Conservation (phyloP, 2,329 filamentous ascomycete species). For the Dactylellina parvicollis region DNA sequence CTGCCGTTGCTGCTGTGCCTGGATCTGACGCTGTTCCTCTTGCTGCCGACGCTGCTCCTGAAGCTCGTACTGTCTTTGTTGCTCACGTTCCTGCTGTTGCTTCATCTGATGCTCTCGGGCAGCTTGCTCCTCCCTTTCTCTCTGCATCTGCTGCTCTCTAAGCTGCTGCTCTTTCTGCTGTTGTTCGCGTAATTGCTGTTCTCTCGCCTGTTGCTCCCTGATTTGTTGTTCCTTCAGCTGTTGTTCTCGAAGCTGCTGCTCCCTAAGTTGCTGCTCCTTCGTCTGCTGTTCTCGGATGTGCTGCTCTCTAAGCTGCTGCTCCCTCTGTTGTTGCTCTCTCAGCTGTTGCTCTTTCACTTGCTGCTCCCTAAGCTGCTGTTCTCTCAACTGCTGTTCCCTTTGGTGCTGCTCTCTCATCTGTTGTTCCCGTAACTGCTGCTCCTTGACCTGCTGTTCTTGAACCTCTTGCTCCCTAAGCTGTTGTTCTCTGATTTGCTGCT, state of each 20-base stretch:
- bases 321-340: conserved; percentile 28
- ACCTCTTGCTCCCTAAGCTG: conserved; percentile 26
- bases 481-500: conserved; percentile 32
- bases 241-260: conserved; percentile 35
- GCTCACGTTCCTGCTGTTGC: conserved; percentile 47
- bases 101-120: conserved; percentile 41
- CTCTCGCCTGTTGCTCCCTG: conserved; percentile 27
- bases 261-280: conserved; percentile 27
- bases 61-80: conserved; percentile 51
- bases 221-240: conserved; percentile 24
- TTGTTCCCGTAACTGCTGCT: conserved; percentile 37
- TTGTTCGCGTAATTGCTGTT: conserved; percentile 31
- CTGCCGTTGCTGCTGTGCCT: conserved; percentile 42
- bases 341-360: conserved; percentile 37
- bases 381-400: conserved; percentile 33
- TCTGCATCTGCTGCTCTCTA: conserved; percentile 31
- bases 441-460: conserved; percentile 20
- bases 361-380: conserved; percentile 42
- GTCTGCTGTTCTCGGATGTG: conserved; percentile 30
- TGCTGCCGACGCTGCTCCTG: conserved; percentile 50
- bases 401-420: conserved; percentile 23
- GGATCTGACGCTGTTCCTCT: conserved; percentile 46
- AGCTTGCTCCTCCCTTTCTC: conserved; percentile 39
- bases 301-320: conserved; percentile 33
- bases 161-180: conserved; percentile 32